Conservation (phyloP, 306 rosid species). For the Lagenaria siceraria region DNA sequence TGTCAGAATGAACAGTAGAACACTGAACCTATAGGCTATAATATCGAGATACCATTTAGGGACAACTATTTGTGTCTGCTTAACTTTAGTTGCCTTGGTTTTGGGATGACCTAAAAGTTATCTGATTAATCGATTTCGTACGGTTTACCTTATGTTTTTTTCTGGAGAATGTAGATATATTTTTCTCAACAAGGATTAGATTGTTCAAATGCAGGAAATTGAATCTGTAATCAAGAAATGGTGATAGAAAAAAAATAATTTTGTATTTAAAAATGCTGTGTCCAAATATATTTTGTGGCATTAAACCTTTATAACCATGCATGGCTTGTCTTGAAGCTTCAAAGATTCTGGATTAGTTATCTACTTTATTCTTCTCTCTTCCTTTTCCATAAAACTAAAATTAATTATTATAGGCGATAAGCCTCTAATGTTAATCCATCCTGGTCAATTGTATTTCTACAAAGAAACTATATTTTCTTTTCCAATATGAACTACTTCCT, state of each 20-base stretch:
- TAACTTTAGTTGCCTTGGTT: neutral
- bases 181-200: too few species aligned
- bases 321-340: neutral
- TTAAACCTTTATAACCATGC: neutral
- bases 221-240: neutral
- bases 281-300: neutral
- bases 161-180: neutral
- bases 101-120: neutral
- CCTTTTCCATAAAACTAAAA: too few species aligned
- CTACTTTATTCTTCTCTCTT: neutral
- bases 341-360: neutral
- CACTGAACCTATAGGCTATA: neutral
- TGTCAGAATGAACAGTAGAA: neutral
- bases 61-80: neutral
- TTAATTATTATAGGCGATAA: too few species aligned
- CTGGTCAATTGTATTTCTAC: too few species aligned
- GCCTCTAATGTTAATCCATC: too few species aligned
- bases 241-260: neutral
- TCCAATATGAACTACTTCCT: neutral
- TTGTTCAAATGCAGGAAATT: too few species aligned
- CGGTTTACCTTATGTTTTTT: neutral
- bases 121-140: neutral
- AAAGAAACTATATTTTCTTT: too few species aligned
- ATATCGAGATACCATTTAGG: neutral
- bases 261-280: too few species aligned